Percentiles rank a stretch among this genome's conserved stretches.
These are phyloP conservation scores for Tanozyma kutaoensis DNA, from an alignment of 805 yeast genomes.

Conservation along the genomic window DNA sequence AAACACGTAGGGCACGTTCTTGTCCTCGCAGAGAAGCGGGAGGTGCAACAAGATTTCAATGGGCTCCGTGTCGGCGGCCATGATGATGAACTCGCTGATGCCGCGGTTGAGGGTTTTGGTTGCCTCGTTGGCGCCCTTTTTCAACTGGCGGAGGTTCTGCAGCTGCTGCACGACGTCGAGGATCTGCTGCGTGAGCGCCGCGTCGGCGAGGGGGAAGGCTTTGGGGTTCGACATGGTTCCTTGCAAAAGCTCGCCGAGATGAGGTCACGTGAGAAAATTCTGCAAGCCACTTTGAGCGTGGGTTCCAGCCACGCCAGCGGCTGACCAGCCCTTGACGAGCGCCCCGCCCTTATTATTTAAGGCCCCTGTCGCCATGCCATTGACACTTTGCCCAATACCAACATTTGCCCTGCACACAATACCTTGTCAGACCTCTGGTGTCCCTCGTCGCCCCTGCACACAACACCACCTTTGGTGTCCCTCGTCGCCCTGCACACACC, in stretches of 20 bases:
- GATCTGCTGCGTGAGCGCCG: slow-evolving; percentile 90
- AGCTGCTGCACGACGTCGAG: slow-evolving; percentile 97
- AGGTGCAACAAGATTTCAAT: slow-evolving; percentile 95
- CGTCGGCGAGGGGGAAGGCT: slow-evolving; percentile 98
- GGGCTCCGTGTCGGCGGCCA: slow-evolving; percentile 99
- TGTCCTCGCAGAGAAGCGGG: slow-evolving; percentile 97
- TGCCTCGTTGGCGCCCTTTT: slow-evolving; percentile 99
- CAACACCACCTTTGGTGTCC: too few relatives aligned
- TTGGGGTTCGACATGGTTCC: slow-evolving; percentile 72
- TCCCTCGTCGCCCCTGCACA: too few relatives aligned
- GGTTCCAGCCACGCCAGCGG: too few relatives aligned
- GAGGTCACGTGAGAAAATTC: too few relatives aligned
- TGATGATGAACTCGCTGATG: slow-evolving; percentile 95
- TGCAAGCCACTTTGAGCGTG: too few relatives aligned
- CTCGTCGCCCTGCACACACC: too few relatives aligned
- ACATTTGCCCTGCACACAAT: too few relatives aligned
- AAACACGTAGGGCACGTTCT: slow-evolving; percentile 97
- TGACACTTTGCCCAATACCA: too few relatives aligned
- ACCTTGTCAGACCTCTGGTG: too few relatives aligned
- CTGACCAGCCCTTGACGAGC: too few relatives aligned
- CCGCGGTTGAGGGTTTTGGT: slow-evolving; percentile 99
- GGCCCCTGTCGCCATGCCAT: too few relatives aligned
- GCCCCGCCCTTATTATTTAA: too few relatives aligned
- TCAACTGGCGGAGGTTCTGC: slow-evolving; percentile 93
- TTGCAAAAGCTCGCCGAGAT: slow-evolving; percentile 16